Evolutionary conservation across 768 basidiomycete genomes (phyloP).

Genomic region (Tubosaeta sp.): DNA sequence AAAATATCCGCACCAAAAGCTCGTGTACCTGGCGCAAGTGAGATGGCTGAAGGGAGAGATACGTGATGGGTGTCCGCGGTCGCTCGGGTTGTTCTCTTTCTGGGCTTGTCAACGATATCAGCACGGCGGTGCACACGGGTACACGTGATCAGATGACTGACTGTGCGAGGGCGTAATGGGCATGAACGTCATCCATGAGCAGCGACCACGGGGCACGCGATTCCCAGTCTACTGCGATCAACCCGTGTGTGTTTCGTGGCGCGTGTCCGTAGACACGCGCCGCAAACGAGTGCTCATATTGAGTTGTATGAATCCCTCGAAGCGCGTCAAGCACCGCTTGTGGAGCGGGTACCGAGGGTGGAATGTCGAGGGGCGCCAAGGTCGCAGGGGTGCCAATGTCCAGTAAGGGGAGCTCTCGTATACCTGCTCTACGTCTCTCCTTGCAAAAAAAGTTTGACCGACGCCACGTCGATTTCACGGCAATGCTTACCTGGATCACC

Average conservation of each 20-base stretch:
- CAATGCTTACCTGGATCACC: slow-evolving; percentile 32
- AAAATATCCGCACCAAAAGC: slow-evolving; percentile 62
- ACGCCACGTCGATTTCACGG: neutral
- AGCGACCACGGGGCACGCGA: slow-evolving; percentile 67
- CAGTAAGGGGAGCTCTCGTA: neutral
- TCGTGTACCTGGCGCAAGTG: slow-evolving; percentile 74
- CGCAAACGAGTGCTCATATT: slow-evolving; percentile 61
- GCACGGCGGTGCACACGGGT: neutral
- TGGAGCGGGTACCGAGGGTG: slow-evolving; percentile 24
- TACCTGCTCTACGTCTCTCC: slow-evolving; percentile 20
- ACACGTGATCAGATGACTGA: slow-evolving; percentile 23
- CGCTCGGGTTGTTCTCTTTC: slow-evolving; percentile 44
- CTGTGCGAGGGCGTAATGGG: slow-evolving; percentile 62
- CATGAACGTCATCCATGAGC: slow-evolving; percentile 67
- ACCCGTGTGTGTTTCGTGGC: slow-evolving; percentile 23
- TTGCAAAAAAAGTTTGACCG: neutral
- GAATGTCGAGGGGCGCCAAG: slow-evolving; percentile 27
- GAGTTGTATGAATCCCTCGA: slow-evolving; percentile 54
- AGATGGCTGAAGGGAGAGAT: slow-evolving; percentile 50
- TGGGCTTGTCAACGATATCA: slow-evolving; percentile 40
- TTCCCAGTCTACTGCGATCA: slow-evolving; percentile 71
- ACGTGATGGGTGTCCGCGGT: slow-evolving; percentile 52
- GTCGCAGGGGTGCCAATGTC: slow-evolving; percentile 4
- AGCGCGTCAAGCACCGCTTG: slow-evolving; percentile 47
- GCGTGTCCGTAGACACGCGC: slow-evolving; percentile 52